These are phyloP conservation scores for Cladosporium oxysporum DNA, from an alignment of 2,329 filamentous ascomycete species.

Conservation along the genomic window DNA sequence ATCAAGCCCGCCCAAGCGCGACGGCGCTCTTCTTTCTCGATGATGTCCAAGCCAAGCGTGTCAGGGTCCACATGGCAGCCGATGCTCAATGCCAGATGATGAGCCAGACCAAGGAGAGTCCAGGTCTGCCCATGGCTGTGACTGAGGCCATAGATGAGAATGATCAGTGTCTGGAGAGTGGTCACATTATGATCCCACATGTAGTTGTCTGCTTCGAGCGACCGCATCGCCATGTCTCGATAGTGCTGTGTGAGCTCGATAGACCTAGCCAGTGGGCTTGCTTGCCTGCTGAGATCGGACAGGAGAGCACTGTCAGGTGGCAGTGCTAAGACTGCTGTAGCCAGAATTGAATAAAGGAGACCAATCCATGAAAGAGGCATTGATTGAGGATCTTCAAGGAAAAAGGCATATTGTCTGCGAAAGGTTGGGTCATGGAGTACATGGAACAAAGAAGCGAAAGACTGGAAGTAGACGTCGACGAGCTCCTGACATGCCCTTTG, in stretches of 20 bases:
- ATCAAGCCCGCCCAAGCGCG: constrained; percentile 44
- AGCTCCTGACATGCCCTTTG: constrained; percentile 20
- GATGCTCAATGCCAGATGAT: constrained; percentile 45
- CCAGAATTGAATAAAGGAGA: constrained; percentile 43
- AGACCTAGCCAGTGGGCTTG: constrained; percentile 41
- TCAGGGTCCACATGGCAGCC: constrained; percentile 46
- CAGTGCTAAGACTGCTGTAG: constrained; percentile 37
- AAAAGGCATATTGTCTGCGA: constrained; percentile 42
- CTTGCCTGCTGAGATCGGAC: constrained; percentile 40
- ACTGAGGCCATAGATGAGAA: constrained; percentile 43
- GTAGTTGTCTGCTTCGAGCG: constrained; percentile 43
- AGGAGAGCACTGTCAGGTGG: neutral
- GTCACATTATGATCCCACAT: constrained; percentile 43
- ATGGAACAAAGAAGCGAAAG: constrained; percentile 39
- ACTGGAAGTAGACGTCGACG: constrained; percentile 39
- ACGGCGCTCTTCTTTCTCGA: constrained; percentile 44
- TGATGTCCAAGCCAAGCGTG: constrained; percentile 37
- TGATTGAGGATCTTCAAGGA: constrained; percentile 39
- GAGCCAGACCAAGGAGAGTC: constrained; percentile 43
- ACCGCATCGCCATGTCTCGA: constrained; percentile 41
- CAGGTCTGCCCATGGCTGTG: constrained; percentile 42
- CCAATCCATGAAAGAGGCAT: constrained; percentile 44
- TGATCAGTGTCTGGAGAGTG: constrained; percentile 43
- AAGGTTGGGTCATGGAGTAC: constrained; percentile 46
- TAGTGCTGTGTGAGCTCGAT: constrained; percentile 42